Base-by-base conservation (phyloP, 208 protist genomes). In the Leishmania tarentolae region DNA sequence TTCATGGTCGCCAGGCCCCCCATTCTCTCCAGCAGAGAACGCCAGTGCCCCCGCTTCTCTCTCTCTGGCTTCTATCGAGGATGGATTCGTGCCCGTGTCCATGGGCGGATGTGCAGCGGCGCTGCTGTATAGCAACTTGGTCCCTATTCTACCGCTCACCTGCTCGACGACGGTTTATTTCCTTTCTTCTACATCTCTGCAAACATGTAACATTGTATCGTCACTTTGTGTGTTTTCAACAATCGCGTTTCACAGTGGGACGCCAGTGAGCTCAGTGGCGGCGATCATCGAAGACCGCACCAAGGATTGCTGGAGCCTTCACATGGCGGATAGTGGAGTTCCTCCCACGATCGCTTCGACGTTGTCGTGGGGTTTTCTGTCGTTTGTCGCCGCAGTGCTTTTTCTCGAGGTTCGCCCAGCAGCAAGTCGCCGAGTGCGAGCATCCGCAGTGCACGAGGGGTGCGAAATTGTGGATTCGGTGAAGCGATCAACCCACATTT, bases 381-480 rank as follows among this genome's bases (percentile, higher is more conserved):
- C 87, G 35, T 57, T 78, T 13, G 40, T 61, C n/a, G 87, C 89
- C 0, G 86, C 85, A 9, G 1, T 86, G 3, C 75, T 94, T 13
- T 94, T 94, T 85, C 83, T 85, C 4, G 79, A 92, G 8, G 28
- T 88, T 21, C 87, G 91, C 2, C 84, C 85, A 1, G 83, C 82
- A 2, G 72, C 79, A 24, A 76, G 79, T 13, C 76, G 42, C 8
- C 73, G 50, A 24, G 50, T 80, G 9, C 73, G 79, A 19, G 28
- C 46, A 24, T 53, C 59, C 24, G 50, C 82, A 35, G 50, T 37
- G 37, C 42, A 24, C 17, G 15, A 44, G n/a, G 28, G 8, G n/a
- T 46, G 70, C 42, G 70, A 21, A 44, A 61, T 17, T 42, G 7
- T 2, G 63, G 8, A 53, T 63, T 46, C 56, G n/a, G 53, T 17